These are phyloP conservation scores for Albophoma yamanashiensis DNA, from an alignment of 2,329 filamentous ascomycete species.

Conservation along the genomic window DNA sequence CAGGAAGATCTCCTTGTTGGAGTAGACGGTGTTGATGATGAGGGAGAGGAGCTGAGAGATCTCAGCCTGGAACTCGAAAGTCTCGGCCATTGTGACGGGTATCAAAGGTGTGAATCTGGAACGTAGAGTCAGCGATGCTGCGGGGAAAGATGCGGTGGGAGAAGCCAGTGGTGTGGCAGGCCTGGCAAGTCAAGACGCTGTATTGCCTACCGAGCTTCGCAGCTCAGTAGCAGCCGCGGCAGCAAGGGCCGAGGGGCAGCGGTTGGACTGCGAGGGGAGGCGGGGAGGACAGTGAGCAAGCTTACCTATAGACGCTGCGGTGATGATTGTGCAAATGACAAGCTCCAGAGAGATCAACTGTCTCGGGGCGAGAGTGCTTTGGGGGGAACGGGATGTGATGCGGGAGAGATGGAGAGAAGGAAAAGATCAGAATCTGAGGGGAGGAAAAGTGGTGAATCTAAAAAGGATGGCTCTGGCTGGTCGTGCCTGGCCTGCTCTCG, in stretches of 20 bases:
- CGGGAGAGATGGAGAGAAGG: conserved; percentile 10
- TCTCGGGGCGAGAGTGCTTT: conserved; percentile 1
- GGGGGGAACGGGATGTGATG: conserved; percentile 7
- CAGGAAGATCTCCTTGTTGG: conserved; percentile 99
- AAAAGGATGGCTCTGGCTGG: conserved; percentile 19
- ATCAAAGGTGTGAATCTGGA: conserved; percentile 18
- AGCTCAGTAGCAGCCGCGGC: background rate
- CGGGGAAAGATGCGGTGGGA: background rate
- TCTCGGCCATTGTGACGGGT: conserved; percentile 74
- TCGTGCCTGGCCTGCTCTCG: conserved; percentile 14
- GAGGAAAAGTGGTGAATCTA: conserved; percentile 17
- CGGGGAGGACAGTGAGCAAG: background rate
- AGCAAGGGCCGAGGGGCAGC: background rate
- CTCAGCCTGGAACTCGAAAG: conserved; percentile 99
- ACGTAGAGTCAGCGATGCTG: background rate
- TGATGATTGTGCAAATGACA: conserved; percentile 3
- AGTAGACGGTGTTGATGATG: conserved; percentile 99
- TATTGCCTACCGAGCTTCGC: background rate
- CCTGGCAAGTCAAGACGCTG: background rate
- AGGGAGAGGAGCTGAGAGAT: conserved; percentile 99
- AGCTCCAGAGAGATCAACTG: conserved; percentile 4
- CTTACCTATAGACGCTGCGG: conserved; percentile 12
- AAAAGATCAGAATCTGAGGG: conserved; percentile 12
- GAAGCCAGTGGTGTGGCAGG: background rate
- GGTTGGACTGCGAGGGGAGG: background rate